Evolutionary conservation across 306 rosid species (phyloP).

Genomic region (Elaeagnus macrophylla): DNA sequence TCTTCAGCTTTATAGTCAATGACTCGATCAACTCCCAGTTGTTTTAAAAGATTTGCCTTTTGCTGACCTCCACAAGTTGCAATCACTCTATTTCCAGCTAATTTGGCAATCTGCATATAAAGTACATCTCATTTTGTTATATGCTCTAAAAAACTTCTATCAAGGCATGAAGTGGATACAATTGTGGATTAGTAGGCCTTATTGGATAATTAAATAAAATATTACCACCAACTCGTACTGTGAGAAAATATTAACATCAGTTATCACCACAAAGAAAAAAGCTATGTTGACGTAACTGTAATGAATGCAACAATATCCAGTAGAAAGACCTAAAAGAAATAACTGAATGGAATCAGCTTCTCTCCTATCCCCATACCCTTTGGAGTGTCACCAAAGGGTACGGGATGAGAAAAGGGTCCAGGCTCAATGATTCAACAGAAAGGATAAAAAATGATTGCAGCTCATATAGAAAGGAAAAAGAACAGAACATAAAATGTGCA

Average conservation of each 20-base stretch:
- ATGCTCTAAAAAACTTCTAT: background rate
- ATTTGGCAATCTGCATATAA: constrained; percentile 71
- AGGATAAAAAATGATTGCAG: background rate
- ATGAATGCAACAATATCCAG: too few relatives aligned
- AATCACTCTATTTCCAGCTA: constrained; percentile 80
- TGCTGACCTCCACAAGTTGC: constrained; percentile 91
- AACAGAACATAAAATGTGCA: background rate
- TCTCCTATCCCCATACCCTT: too few relatives aligned
- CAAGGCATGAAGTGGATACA: background rate
- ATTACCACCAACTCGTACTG: background rate
- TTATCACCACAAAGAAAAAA: too few relatives aligned
- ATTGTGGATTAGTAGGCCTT: background rate
- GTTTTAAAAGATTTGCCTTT: constrained; percentile 73
- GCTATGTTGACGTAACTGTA: too few relatives aligned
- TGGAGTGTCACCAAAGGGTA: too few relatives aligned
- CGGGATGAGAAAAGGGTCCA: too few relatives aligned
- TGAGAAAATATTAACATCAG: background rate
- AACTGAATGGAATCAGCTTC: too few relatives aligned
- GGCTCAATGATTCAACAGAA: too few relatives aligned
- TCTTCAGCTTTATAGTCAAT: constrained; percentile 84
- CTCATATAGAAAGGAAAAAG: background rate
- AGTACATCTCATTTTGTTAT: constrained; percentile 14
- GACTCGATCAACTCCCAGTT: constrained; percentile 87
- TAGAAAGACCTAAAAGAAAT: too few relatives aligned
- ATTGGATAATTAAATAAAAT: background rate